Base-by-base conservation (phyloP, 805 yeast species). In the Saturnispora ahearnii region DNA sequence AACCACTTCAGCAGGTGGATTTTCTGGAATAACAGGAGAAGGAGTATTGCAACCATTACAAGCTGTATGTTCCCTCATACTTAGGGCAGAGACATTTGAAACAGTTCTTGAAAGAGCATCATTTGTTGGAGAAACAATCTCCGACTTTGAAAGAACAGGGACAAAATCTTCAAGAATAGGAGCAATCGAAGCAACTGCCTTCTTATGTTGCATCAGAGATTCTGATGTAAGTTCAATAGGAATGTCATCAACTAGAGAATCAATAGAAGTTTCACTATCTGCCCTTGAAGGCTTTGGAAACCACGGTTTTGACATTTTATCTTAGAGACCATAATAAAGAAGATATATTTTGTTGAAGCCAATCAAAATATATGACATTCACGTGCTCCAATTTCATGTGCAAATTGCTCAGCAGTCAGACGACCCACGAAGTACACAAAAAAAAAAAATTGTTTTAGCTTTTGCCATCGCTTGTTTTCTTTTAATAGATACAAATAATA, bases 171-270 rank as follows among this genome's bases (percentile, higher is more conserved):
- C 61, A 38, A 86, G 64, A 61, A 85, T 83, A 2, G 95, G 93
- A 0, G 91, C 91, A 41, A 85, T 79, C 0, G 87, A 76, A 10
- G 87, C 90, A 72, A 84, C 81, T 11, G 91, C 91, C 54, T 72
- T 78, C 57, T 72, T 73, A 31, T 66, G 71, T 37, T 62, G 63
- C 21, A 59, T 66, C 29, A 66, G 47, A 1, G 69, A 57, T 32
- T 64, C 67, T 22, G 61, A 52, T 9, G 69, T 64, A 10, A 67
- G 48, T 4, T 68, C 67, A 30, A 55, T 53, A 2, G 63, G 60
- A 22, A 52, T 58, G 4, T 45, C 51, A 12, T 62, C 62, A 26
- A 47, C 29, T 24, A 47, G 12, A 5, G 50, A 47, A 30, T 41
- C 50, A 33, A 47, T 47, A 18, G 45, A 40, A 5, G 41, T 30